Conservation (phyloP, 2,329 filamentous ascomycete genomes). For the Colletotrichum sp. region DNA sequence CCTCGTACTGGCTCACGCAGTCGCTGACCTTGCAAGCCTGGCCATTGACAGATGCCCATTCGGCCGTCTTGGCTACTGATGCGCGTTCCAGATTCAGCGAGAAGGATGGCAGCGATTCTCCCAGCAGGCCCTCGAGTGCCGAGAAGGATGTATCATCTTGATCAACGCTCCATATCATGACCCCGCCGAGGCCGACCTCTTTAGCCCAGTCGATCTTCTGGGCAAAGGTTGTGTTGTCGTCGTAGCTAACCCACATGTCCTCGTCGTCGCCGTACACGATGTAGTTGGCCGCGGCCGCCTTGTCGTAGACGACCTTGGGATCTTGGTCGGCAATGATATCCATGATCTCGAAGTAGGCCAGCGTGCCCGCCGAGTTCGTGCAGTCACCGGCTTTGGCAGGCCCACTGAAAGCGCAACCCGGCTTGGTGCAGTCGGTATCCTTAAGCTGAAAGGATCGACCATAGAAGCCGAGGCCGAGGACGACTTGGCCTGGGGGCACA, state of each 20-base stretch:
- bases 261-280: slow-evolving; percentile 12
- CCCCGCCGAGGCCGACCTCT: slow-evolving; percentile 17
- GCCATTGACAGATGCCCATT: background rate
- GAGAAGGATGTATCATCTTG: background rate
- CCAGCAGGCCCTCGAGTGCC: background rate
- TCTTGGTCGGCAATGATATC: background rate
- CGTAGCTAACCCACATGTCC: slow-evolving; percentile 24
- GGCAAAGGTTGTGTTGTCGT: slow-evolving; percentile 22
- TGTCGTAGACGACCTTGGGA: background rate
- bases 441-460: slow-evolving; percentile 30
- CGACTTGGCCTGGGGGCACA: slow-evolving; percentile 42
- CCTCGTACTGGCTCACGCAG: background rate
- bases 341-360: background rate
- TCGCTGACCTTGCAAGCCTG: background rate
- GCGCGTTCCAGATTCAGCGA: background rate
- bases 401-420: background rate
- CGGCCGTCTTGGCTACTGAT: background rate
- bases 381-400: background rate
- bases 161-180: slow-evolving; percentile 26
- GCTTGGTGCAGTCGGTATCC: slow-evolving; percentile 19
- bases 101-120: background rate
- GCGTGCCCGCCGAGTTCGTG: background rate
- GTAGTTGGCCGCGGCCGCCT: slow-evolving; percentile 19
- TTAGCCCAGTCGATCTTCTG: slow-evolving; percentile 24
- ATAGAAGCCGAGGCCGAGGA: slow-evolving; percentile 47